Conservation (phyloP, 768 basidiomycete species). For the Pholiota conissans region DNA sequence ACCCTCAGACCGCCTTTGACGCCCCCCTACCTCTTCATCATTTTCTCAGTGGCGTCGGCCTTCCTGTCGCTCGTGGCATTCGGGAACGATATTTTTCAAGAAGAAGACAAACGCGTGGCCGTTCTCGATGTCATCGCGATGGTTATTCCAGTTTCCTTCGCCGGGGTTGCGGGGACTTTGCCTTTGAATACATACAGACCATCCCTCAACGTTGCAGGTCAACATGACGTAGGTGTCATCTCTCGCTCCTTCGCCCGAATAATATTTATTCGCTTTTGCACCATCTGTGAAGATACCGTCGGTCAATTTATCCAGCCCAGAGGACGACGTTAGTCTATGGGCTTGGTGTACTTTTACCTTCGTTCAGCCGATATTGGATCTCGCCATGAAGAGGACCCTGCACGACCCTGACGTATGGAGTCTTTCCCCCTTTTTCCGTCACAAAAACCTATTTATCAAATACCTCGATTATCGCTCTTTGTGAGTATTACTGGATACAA, state of each 20-base stretch:
- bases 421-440: constrained; percentile 66
- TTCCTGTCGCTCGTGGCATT: constrained; percentile 37
- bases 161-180: constrained; percentile 55
- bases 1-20: constrained; percentile 43
- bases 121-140: constrained; percentile 30
- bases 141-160: constrained; percentile 35
- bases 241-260: neutral
- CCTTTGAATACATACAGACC: constrained; percentile 49
- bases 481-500: constrained; percentile 26
- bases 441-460: constrained; percentile 68
- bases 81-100: constrained; percentile 27
- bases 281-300: constrained; percentile 45
- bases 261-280: neutral
- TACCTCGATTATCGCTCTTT: constrained; percentile 49
- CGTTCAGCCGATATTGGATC: constrained; percentile 57
- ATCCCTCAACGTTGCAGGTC: constrained; percentile 47
- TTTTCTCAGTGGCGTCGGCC: constrained; percentile 29
- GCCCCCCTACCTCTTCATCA: constrained; percentile 51
- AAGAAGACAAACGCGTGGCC: constrained; percentile 13
- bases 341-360: constrained; percentile 66
- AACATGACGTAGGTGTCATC: constrained; percentile 41
- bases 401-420: constrained; percentile 58
- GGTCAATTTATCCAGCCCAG: constrained; percentile 51
- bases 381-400: constrained; percentile 51
- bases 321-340: constrained; percentile 66